These are phyloP conservation scores for Plasmopara halstedii DNA, from an alignment of 352 stramenopile genomes.

Conservation along the genomic window DNA sequence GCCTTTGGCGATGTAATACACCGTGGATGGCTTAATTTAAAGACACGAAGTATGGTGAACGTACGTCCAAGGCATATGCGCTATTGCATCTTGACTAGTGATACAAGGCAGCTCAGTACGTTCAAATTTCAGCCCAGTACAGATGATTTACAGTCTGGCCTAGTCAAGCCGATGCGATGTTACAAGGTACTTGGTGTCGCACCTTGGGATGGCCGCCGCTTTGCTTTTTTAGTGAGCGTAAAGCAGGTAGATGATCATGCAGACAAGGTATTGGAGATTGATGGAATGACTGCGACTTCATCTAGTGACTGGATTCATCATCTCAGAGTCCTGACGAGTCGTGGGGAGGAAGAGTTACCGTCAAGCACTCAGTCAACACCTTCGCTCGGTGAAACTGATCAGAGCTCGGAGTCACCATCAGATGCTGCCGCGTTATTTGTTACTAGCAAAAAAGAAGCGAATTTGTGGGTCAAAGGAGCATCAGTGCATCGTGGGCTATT, in stretches of 20 bases:
- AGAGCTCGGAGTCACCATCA: slow-evolving; percentile 20
- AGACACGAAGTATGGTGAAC: slow-evolving; percentile 83
- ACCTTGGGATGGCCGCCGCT: slow-evolving; percentile 61
- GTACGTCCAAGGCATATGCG: slow-evolving; percentile 74
- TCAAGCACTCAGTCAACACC: slow-evolving; percentile 15
- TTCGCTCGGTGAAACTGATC: slow-evolving; percentile 20
- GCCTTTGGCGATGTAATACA: slow-evolving; percentile 67
- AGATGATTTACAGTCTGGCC: slow-evolving; percentile 46
- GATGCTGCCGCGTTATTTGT: slow-evolving; percentile 8
- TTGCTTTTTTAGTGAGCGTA: slow-evolving; percentile 68
- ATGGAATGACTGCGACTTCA: slow-evolving; percentile 45
- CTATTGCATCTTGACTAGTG: slow-evolving; percentile 72
- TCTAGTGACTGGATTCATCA: slow-evolving; percentile 71
- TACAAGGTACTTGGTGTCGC: slow-evolving; percentile 70
- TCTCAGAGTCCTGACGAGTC: slow-evolving; percentile 45
- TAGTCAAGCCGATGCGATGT: slow-evolving; percentile 49
- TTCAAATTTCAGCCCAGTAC: slow-evolving; percentile 84
- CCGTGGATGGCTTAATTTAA: slow-evolving; percentile 80
- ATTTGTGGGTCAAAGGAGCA: slow-evolving; percentile 76
- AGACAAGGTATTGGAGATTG: slow-evolving; percentile 76
- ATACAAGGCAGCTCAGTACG: slow-evolving; percentile 58
- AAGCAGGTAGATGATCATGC: slow-evolving; percentile 56
- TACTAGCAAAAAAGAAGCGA: slow-evolving; percentile 48
- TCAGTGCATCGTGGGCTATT: slow-evolving; percentile 74
- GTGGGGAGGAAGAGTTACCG: slow-evolving; percentile 28